Conservation (phyloP, 2,329 filamentous ascomycete genomes). For the Pseudogymnoascus sp. region DNA sequence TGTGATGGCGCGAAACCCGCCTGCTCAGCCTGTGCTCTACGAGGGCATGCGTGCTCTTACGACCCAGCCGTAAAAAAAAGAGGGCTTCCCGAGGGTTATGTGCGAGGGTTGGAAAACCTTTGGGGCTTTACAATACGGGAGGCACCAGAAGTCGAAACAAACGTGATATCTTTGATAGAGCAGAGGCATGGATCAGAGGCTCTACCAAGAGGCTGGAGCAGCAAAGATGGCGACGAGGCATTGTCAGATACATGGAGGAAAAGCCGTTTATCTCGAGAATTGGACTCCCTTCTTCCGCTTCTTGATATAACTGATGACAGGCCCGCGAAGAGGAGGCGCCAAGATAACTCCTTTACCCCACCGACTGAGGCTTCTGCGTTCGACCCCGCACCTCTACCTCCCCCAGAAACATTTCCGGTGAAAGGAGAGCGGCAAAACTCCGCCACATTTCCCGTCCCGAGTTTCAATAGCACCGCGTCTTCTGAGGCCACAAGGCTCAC, state of each 20-base stretch:
- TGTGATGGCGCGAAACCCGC: conserved; percentile 62
- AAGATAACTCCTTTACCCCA: conserved; percentile 23
- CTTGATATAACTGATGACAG: conserved; percentile 9
- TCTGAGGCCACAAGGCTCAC: neutral
- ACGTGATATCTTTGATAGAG: conserved; percentile 12
- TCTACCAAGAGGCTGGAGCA: conserved; percentile 28
- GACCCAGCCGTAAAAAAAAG: conserved; percentile 63
- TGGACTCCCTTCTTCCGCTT: conserved; percentile 6
- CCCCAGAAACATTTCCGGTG: neutral
- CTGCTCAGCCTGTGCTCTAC: conserved; percentile 58
- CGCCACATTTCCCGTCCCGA: neutral
- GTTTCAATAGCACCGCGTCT: neutral
- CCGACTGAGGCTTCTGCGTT: conserved; percentile 13
- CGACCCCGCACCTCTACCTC: neutral
- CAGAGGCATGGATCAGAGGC: conserved; percentile 28
- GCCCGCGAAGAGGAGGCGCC: conserved; percentile 5
- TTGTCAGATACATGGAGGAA: conserved; percentile 14
- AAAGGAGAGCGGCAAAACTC: neutral
- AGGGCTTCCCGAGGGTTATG: conserved; percentile 67
- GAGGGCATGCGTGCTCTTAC: conserved; percentile 59
- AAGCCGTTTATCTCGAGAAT: conserved; percentile 11
- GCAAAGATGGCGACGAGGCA: conserved; percentile 42
- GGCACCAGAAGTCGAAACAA: conserved; percentile 11
- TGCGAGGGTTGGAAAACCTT: conserved; percentile 55
- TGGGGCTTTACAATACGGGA: conserved; percentile 12